Evolutionary conservation across 441 rosid species (phyloP).

Genomic region (Bruguiera hainesii): DNA sequence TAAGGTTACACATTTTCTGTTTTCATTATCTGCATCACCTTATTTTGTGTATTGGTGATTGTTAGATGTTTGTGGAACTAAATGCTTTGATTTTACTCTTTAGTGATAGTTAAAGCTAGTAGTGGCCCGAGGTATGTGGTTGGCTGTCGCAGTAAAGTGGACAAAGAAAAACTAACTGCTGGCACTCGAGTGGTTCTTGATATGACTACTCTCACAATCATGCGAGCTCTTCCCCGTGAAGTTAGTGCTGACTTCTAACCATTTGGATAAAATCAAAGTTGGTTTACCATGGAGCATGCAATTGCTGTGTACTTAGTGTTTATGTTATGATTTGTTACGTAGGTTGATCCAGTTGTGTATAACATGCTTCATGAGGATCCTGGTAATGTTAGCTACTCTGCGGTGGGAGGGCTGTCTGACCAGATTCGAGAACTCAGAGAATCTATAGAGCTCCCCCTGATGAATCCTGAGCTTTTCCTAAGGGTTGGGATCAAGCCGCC

Average conservation of each 20-base stretch:
- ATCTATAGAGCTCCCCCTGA: conserved; percentile 93
- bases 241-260: conserved; percentile 26
- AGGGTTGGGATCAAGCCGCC: conserved; percentile 99
- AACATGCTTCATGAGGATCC: conserved; percentile 99
- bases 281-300: neutral
- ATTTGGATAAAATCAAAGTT: neutral
- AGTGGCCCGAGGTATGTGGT: conserved; percentile 74
- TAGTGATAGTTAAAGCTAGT: conserved; percentile 81
- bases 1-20: neutral
- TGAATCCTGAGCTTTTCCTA: conserved; percentile 96
- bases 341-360: conserved; percentile 98
- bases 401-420: conserved; percentile 92
- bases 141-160: conserved; percentile 79
- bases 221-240: conserved; percentile 87
- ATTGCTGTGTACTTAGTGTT: neutral
- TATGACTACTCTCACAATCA: conserved; percentile 68
- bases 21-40: neutral
- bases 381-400: conserved; percentile 94
- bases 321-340: conserved; percentile 13
- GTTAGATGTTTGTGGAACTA: neutral
- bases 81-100: neutral
- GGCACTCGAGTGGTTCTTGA: conserved; percentile 85
- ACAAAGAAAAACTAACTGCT: conserved; percentile 70
- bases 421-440: conserved; percentile 96
- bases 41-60: neutral